A percentile compares a stretch with the other conserved stretches of the same genome.
phyloP scores from a whole-genome alignment of 768 basidiomycete genomes.

The Mycena belliarum region DNA sequence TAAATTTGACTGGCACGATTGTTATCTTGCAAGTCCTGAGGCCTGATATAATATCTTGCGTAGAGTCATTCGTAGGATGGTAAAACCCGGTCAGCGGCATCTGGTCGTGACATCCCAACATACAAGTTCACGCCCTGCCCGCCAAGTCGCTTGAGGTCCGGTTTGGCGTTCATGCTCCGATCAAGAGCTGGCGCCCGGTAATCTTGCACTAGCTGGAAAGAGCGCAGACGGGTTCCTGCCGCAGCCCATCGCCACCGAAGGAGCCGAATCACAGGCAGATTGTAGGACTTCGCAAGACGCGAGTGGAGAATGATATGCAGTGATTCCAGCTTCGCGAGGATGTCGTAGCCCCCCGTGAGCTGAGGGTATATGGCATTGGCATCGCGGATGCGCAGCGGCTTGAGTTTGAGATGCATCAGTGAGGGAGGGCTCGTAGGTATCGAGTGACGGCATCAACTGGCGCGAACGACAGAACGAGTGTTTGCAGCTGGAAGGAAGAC shows the following conservation, averaged over 20 bases:
- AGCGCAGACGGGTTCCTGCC: not conserved
- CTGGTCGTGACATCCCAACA: not conserved
- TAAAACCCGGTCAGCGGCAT: no score
- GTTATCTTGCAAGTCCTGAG: no score
- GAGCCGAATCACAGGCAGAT: not conserved
- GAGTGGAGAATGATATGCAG: not conserved
- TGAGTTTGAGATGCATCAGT: not conserved
- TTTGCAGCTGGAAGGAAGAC: not conserved
- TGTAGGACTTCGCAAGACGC: no score
- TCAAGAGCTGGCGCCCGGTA: not conserved
- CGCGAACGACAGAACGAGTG: not conserved
- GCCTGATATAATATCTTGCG: no score
- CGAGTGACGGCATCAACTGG: not conserved
- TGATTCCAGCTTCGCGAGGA: slow-evolving; percentile 9
- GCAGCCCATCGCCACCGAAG: slow-evolving; percentile 1
- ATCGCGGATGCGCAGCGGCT: not conserved
- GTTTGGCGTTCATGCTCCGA: not conserved
- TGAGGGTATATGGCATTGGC: not conserved
- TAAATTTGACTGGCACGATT: no score
- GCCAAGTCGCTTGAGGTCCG: not conserved
- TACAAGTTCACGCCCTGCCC: not conserved
- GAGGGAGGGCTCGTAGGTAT: not conserved
- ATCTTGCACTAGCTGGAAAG: not conserved
- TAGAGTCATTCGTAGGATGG: no score
- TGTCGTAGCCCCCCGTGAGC: not conserved